These are phyloP conservation scores for Dothideomycetes sp. DNA, from an alignment of 2,329 filamentous ascomycete species.

Conservation along the genomic window DNA sequence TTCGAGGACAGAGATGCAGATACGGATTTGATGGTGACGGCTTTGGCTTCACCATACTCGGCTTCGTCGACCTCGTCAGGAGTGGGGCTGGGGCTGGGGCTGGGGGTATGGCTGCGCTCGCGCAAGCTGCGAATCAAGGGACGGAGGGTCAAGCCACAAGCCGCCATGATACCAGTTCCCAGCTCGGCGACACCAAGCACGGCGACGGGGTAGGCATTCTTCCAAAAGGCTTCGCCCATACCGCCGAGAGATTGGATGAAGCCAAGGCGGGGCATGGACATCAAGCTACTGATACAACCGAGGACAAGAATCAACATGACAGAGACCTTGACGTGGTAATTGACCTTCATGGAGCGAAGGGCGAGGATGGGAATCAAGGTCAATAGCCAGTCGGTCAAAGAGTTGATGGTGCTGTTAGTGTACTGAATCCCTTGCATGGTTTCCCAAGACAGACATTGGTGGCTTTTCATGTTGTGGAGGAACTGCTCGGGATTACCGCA, in stretches of 20 bases:
- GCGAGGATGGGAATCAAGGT: conserved; percentile 8
- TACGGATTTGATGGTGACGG: not conserved
- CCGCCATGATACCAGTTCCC: conserved; percentile 26
- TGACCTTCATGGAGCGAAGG: conserved; percentile 1
- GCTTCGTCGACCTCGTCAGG: not conserved
- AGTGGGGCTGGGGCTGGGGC: not conserved
- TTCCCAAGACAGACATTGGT: conserved; percentile 14
- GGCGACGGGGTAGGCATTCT: conserved; percentile 15
- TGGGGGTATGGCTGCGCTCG: not conserved
- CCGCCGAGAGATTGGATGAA: not conserved
- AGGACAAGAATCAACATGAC: conserved; percentile 3
- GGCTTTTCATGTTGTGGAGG: not conserved
- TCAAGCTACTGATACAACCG: conserved; percentile 2
- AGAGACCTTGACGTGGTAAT: conserved; percentile 7
- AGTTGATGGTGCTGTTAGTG: conserved; percentile 9
- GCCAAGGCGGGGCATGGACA: conserved; percentile 7
- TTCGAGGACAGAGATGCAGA: not conserved
- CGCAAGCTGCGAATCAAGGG: conserved; percentile 21
- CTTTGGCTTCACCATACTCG: conserved; percentile 1
- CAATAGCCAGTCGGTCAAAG: conserved; percentile 1
- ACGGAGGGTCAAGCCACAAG: conserved; percentile 24
- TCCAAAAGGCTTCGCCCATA: conserved; percentile 12
- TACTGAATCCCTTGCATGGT: conserved; percentile 8
- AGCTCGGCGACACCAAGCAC: conserved; percentile 26
- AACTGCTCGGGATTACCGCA: conserved; percentile 7